Evolutionary conservation across 177 flowering plant genomes (phyloP).

Genomic region (Vitis hybrid): DNA sequence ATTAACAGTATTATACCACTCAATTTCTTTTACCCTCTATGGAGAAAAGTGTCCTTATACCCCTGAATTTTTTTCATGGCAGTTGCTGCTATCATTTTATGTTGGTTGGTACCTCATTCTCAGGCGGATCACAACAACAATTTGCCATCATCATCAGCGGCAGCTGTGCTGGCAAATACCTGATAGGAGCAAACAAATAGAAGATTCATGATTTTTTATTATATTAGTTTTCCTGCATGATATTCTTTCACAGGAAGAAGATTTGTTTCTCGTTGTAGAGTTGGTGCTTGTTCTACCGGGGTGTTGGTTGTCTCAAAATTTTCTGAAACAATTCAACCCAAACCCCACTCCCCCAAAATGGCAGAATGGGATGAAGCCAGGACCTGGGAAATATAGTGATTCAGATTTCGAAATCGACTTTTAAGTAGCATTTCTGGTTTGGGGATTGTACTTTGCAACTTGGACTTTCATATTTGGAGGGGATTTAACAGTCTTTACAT

Average conservation of each 20-base stretch:
- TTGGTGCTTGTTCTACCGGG: conserved; percentile 4
- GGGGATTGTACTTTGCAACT: too few relatives aligned
- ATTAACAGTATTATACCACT: neutral
- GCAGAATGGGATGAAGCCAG: neutral
- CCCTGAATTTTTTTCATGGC: conserved; percentile 1
- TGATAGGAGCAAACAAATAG: conserved; percentile 5
- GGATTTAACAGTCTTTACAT: too few relatives aligned
- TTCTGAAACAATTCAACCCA: neutral
- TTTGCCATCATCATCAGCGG: conserved; percentile 3
- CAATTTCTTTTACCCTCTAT: too few relatives aligned
- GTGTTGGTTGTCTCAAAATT: neutral
- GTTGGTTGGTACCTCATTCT: conserved; percentile 3
- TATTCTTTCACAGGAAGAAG: conserved; percentile 17
- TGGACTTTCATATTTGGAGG: too few relatives aligned
- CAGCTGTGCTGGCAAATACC: neutral
- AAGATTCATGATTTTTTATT: neutral
- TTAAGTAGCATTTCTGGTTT: too few relatives aligned
- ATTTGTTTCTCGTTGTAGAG: conserved; percentile 23
- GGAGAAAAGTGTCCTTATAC: neutral
- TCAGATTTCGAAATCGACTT: too few relatives aligned
- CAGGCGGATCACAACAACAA: conserved; percentile 2
- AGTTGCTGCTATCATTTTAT: conserved; percentile 1
- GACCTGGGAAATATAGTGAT: too few relatives aligned
- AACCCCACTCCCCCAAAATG: conserved; percentile 2
- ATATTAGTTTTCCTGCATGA: conserved; percentile 14